Evolutionary conservation across 352 stramenopile genomes (phyloP).

Genomic region (Phytophthora sp.): DNA sequence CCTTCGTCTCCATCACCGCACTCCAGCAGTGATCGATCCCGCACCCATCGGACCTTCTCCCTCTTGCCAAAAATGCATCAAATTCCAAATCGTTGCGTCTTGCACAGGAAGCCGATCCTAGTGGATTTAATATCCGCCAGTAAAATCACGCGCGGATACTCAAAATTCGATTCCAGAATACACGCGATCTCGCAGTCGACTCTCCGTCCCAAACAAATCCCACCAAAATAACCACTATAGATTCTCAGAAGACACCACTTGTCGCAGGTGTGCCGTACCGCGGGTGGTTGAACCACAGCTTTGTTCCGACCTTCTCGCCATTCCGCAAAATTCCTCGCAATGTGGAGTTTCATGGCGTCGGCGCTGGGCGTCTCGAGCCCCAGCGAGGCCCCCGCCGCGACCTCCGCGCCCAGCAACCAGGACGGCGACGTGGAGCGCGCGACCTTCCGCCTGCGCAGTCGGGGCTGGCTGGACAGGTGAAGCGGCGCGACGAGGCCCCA

Average conservation of each 20-base stretch:
- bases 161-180: not conserved
- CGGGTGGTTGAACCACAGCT: conserved; percentile 9
- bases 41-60: not conserved
- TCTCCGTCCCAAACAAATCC: too few species aligned
- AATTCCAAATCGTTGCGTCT: too few species aligned
- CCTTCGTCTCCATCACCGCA: conserved; percentile 71
- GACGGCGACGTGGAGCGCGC: conserved; percentile 23
- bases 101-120: conserved; percentile 4
- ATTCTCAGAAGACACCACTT: conserved; percentile 10
- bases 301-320: conserved; percentile 18
- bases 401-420: conserved; percentile 17
- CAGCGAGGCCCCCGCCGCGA: conserved; percentile 4
- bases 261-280: not conserved
- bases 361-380: conserved; percentile 17
- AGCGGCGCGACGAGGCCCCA: not conserved
- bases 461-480: conserved; percentile 42
- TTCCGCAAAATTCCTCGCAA: conserved; percentile 8
- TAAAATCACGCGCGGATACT: not conserved
- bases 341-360: conserved; percentile 45
- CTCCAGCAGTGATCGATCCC: conserved; percentile 47
- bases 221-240: too few species aligned
- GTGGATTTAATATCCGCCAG: not conserved
- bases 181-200: not conserved
- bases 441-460: conserved; percentile 29
- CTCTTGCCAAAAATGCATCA: conserved; percentile 15